Percentiles rank a stretch among this genome's conserved stretches.
Evolutionary conservation across 2,329 filamentous ascomycete genomes (phyloP).

Genomic region (Calonectria honghensis): DNA sequence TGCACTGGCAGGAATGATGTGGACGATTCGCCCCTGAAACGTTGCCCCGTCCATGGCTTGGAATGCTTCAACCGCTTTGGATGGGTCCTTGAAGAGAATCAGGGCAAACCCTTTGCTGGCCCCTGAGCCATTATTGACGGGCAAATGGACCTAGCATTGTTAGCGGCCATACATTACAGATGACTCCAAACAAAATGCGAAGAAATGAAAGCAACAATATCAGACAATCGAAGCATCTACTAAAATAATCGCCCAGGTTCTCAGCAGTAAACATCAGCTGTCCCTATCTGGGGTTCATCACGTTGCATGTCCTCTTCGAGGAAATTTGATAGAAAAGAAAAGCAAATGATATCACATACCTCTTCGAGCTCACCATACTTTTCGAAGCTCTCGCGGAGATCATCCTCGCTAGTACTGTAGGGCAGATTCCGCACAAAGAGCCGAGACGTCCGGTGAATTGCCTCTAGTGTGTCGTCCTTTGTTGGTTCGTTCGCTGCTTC

Average conservation of each 20-base stretch:
- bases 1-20: conserved; percentile 88
- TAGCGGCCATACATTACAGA: conserved; percentile 51
- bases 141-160: conserved; percentile 85
- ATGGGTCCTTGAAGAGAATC: conserved; percentile 84
- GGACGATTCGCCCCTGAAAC: conserved; percentile 94
- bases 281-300: conserved; percentile 99
- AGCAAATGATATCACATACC: conserved; percentile 75
- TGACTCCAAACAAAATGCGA: conserved; percentile 47
- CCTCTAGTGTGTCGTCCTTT: conserved; percentile 54
- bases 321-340: conserved; percentile 33
- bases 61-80: conserved; percentile 86
- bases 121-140: conserved; percentile 80
- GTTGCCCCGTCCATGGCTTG: conserved; percentile 86
- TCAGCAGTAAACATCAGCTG: conserved; percentile 99
- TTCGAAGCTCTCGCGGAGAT: conserved; percentile 83
- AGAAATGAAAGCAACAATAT: conserved; percentile 62
- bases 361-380: conserved; percentile 87
- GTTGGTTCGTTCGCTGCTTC: conserved; percentile 54
- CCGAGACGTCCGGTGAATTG: conserved; percentile 82
- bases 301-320: conserved; percentile 62
- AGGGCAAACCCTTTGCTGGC: conserved; percentile 93
- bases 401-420: conserved; percentile 85
- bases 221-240: conserved; percentile 99
- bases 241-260: conserved; percentile 98
- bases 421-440: conserved; percentile 93